Evolutionary conservation across 2,329 filamentous ascomycete species (phyloP).

Genomic region (Colletotrichum lentis): DNA sequence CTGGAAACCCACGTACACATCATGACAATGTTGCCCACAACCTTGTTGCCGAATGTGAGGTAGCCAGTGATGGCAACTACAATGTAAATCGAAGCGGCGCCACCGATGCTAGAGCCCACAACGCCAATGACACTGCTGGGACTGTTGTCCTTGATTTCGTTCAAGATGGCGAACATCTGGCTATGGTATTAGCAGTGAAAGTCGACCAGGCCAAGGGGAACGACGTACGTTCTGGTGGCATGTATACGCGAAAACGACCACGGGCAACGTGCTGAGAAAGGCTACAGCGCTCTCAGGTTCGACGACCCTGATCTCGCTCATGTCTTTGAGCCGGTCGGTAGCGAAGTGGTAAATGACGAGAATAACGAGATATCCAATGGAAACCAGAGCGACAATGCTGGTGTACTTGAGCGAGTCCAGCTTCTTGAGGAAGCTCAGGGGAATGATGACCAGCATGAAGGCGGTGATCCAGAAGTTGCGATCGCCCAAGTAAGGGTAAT

Average conservation of each 20-base stretch:
- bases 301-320: slow-evolving; percentile 78
- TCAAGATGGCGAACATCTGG: slow-evolving; percentile 98
- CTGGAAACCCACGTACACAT: slow-evolving; percentile 71
- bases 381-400: slow-evolving; percentile 86
- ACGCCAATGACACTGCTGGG: slow-evolving; percentile 80
- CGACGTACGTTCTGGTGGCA: slow-evolving; percentile 90
- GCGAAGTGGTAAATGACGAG: slow-evolving; percentile 93
- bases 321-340: slow-evolving; percentile 77
- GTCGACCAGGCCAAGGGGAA: not conserved
- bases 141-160: slow-evolving; percentile 88
- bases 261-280: slow-evolving; percentile 85
- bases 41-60: slow-evolving; percentile 89
- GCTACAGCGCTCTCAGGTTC: slow-evolving; percentile 81
- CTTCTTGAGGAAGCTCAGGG: slow-evolving; percentile 87
- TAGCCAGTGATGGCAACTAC: slow-evolving; percentile 95
- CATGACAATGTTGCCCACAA: slow-evolving; percentile 90
- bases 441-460: slow-evolving; percentile 97
- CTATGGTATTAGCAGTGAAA: slow-evolving; percentile 42
- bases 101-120: slow-evolving; percentile 83
- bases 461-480: slow-evolving; percentile 97
- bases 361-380: slow-evolving; percentile 92
- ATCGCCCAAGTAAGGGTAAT: slow-evolving; percentile 78
- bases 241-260: slow-evolving; percentile 99
- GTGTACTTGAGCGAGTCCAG: slow-evolving; percentile 98
- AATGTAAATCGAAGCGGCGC: slow-evolving; percentile 85